Base-by-base conservation (phyloP, 2,329 filamentous ascomycete genomes). In the Pseudocercospora macadamiae region DNA sequence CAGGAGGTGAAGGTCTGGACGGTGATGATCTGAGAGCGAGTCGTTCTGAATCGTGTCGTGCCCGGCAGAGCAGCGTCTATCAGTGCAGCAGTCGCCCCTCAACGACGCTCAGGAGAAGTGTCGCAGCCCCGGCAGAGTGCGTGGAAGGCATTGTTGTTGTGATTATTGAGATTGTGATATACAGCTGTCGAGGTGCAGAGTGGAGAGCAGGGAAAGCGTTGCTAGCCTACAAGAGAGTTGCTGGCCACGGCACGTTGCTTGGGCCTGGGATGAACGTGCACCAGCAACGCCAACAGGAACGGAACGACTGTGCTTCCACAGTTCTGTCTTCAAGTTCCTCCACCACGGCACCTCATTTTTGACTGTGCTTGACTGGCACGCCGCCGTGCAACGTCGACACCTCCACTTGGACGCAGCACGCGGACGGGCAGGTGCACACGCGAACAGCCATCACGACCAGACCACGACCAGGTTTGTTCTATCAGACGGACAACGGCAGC, bases 401-500 rank as follows among this genome's bases (percentile, higher is more conserved):
- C 36, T 6, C 7, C 36, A n/a, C 6, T 6, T n/a, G 6, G 45
- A 23, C 23, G 45, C 23, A 28, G 45, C 26, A 49, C 26, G 45
- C 45, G 45, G n/a, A n/a, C n/a, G n/a, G 45, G 23, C 23, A 32
- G 26, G 12, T 49, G 45, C 45, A 28, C 44, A 49, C 25, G 23
- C 25, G 21, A 28, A 18, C 45, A 19, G 26, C 45, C 37, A 19
- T 30, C 25, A 49, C 45, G 45, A 49, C 47, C 19, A n/a, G n/a
- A n/a, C n/a, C n/a, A n/a, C n/a, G n/a, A n/a, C n/a, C n/a, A n/a
- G n/a, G n/a, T n/a, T 9, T 10, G 23, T 18, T 9, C 10, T 9
- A 34, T 49, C 26, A 21, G 26, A 34, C 47, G 47, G 47, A 21
- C 47, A 49, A 28, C 47, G 47, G 28, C 47, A 34, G 47, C 8